A percentile compares a stretch with the other conserved stretches of the same genome.
Evolutionary conservation across 2,329 filamentous ascomycete species (phyloP).

Genomic region (Gremmenia infestans): DNA sequence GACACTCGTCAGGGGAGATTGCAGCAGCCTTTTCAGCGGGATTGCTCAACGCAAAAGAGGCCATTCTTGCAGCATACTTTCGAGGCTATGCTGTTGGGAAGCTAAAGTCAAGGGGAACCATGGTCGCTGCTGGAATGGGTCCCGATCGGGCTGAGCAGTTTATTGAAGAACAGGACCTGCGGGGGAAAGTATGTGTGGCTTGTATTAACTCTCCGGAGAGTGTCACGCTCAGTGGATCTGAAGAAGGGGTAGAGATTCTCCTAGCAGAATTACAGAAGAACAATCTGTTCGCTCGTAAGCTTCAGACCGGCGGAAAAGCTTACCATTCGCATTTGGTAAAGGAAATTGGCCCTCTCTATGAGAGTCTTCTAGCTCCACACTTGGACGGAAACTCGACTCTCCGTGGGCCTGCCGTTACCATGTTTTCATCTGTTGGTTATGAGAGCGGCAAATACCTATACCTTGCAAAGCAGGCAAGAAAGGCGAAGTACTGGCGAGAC

Average conservation of each 20-base stretch:
- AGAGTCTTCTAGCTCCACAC: background rate
- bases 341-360: conserved; percentile 2
- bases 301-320: conserved; percentile 7
- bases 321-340: conserved; percentile 14
- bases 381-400: background rate
- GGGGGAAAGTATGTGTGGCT: conserved; percentile 15
- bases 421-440: too few relatives aligned
- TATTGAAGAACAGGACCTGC: background rate
- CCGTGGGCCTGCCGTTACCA: too few relatives aligned
- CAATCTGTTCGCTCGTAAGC: conserved; percentile 14
- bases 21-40: conserved; percentile 40
- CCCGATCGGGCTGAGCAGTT: conserved; percentile 1
- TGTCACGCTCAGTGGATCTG: conserved; percentile 22
- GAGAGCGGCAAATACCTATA: background rate
- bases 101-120: conserved; percentile 1
- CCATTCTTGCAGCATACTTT: conserved; percentile 41
- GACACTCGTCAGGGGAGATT: conserved; percentile 45
- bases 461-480: background rate
- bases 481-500: conserved; percentile 10
- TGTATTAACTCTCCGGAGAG: conserved; percentile 24
- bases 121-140: conserved; percentile 14
- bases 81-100: conserved; percentile 17
- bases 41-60: conserved; percentile 27
- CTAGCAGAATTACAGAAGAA: conserved; percentile 5
- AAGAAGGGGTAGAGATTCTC: background rate